Conservation (phyloP, 2,329 filamentous ascomycete genomes). For the Graphium sp. region DNA sequence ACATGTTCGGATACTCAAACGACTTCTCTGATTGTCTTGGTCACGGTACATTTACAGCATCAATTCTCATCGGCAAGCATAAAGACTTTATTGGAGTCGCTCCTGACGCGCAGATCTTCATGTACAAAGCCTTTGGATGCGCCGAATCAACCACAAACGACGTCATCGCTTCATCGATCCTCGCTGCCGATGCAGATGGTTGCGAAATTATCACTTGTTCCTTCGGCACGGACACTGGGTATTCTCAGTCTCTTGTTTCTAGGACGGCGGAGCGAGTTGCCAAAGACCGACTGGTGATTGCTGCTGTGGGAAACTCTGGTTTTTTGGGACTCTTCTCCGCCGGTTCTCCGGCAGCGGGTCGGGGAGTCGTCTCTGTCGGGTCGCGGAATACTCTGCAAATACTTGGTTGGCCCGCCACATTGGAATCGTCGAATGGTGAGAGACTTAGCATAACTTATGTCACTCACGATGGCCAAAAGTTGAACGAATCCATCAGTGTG, state of each 20-base stretch:
- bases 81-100: slow-evolving; percentile 8
- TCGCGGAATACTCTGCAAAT: slow-evolving; percentile 6
- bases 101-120: slow-evolving; percentile 8
- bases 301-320: slow-evolving; percentile 7
- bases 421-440: slow-evolving; percentile 6
- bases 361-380: slow-evolving; percentile 6
- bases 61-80: slow-evolving; percentile 5
- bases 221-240: slow-evolving; percentile 7
- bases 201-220: slow-evolving; percentile 9
- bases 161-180: slow-evolving; percentile 9
- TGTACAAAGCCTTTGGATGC: slow-evolving; percentile 11
- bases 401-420: slow-evolving; percentile 6
- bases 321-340: slow-evolving; percentile 5
- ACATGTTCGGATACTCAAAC: slow-evolving; percentile 7
- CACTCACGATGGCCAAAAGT: slow-evolving; percentile 6
- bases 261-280: slow-evolving; percentile 4
- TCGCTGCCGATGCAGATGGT: slow-evolving; percentile 8
- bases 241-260: slow-evolving; percentile 5
- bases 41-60: slow-evolving; percentile 9
- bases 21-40: slow-evolving; percentile 8
- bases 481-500: slow-evolving; percentile 5
- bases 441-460: slow-evolving; percentile 6
- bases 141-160: slow-evolving; percentile 6
- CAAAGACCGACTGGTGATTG: slow-evolving; percentile 5
- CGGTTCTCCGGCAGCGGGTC: slow-evolving; percentile 6